phyloP scores from a whole-genome alignment of 2,329 filamentous ascomycete genomes.

The Emericellopsis atlantica region DNA sequence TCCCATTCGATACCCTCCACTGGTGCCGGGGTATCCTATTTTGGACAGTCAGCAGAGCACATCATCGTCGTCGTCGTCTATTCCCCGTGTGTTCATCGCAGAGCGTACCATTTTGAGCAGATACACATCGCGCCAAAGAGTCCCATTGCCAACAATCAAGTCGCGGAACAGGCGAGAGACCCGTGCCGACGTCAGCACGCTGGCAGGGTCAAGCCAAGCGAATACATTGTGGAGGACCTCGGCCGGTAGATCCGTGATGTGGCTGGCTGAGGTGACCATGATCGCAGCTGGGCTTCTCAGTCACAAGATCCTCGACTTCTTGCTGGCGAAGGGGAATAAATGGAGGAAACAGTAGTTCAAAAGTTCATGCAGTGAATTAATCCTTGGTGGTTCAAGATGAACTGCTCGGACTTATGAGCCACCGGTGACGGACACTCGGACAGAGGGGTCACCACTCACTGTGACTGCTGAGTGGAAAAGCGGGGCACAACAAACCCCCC shows the following conservation, averaged over 20 bases:
- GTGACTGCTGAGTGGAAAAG: too few species aligned
- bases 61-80: neutral
- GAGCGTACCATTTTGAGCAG: slow-evolving; percentile 36
- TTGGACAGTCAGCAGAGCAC: neutral
- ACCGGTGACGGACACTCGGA: too few species aligned
- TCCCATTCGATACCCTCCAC: slow-evolving; percentile 26
- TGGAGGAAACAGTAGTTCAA: too few species aligned
- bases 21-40: slow-evolving; percentile 16
- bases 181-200: slow-evolving; percentile 37
- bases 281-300: too few species aligned
- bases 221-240: slow-evolving; percentile 55
- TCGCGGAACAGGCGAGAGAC: slow-evolving; percentile 39
- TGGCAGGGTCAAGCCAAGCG: slow-evolving; percentile 37
- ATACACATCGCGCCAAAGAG: slow-evolving; percentile 52
- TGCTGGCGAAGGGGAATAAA: too few species aligned
- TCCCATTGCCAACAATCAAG: slow-evolving; percentile 42
- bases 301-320: too few species aligned
- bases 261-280: too few species aligned
- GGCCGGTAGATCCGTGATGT: slow-evolving; percentile 29
- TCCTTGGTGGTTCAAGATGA: too few species aligned
- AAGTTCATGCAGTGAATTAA: too few species aligned
- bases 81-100: neutral
- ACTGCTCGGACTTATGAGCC: too few species aligned
- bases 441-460: too few species aligned
- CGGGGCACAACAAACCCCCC: too few species aligned